A percentile compares a stretch with the other conserved stretches of the same genome.
Conservation (phyloP, 2,329 filamentous ascomycete genomes). For the Cytospora chrysosperma region DNA sequence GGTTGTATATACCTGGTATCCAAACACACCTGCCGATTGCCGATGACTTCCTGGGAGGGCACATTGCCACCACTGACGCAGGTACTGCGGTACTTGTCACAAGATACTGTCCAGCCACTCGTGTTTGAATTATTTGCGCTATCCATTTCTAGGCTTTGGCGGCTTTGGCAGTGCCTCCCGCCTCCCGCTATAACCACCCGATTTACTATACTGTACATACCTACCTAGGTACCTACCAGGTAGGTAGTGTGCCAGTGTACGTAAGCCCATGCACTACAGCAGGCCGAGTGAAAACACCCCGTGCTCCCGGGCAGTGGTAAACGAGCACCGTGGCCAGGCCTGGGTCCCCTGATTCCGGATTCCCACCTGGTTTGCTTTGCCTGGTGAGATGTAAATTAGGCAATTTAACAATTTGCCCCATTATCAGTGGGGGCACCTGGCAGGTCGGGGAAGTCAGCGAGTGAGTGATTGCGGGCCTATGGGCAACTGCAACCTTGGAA, state of each 20-base stretch:
- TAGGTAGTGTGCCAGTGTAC: background rate
- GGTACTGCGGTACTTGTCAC: background rate
- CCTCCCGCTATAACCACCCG: conserved; percentile 7
- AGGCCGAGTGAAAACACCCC: no score
- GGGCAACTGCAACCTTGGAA: background rate
- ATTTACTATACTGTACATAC: background rate
- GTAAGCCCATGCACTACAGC: no score
- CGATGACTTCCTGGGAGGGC: no score
- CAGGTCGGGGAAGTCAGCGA: background rate
- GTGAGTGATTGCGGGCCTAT: background rate
- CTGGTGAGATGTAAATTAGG: background rate
- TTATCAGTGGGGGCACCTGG: background rate
- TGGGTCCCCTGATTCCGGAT: background rate
- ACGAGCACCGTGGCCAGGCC: background rate
- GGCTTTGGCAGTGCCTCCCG: background rate
- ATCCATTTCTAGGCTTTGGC: background rate
- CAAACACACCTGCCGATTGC: no score
- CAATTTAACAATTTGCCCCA: background rate
- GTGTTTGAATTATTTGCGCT: background rate
- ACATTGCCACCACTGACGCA: background rate
- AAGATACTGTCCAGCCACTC: background rate
- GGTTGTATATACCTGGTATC: no score
- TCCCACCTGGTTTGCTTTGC: background rate
- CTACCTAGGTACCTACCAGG: background rate
- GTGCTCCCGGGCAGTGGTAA: background rate